A percentile compares a stretch with the other conserved stretches of the same genome.
phyloP scores from a whole-genome alignment of 2,329 filamentous ascomycete species.

The Microdochium paspali region DNA sequence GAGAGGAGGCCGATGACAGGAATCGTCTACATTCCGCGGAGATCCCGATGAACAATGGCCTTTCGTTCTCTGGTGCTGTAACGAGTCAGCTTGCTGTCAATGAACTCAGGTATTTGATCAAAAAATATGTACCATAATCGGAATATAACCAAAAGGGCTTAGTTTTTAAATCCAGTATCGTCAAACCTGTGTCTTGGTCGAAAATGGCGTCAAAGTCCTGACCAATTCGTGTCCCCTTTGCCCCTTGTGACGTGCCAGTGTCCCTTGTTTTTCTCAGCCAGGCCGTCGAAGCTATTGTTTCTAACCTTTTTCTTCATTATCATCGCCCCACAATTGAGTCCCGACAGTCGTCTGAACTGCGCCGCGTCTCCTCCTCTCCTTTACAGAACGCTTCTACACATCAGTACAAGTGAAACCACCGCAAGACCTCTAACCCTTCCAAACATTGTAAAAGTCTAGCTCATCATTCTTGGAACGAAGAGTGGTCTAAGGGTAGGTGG shows the following conservation, averaged over 20 bases:
- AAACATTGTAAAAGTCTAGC: not conserved
- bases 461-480: constrained; percentile 7
- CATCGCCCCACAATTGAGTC: no score
- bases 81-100: constrained; percentile 4
- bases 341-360: no score
- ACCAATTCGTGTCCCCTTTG: no score
- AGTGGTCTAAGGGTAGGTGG: constrained; percentile 4
- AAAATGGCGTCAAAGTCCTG: no score
- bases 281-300: no score
- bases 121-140: constrained; percentile 4
- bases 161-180: not conserved
- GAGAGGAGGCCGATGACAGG: constrained; percentile 13
- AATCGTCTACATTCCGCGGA: constrained; percentile 13
- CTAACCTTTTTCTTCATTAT: no score
- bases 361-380: no score
- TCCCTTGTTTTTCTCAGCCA: no score
- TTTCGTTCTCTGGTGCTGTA: constrained; percentile 6
- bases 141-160: not conserved
- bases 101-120: constrained; percentile 6
- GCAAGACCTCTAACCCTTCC: no score
- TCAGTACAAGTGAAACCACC: no score
- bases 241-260: no score
- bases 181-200: not conserved
- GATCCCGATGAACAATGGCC: constrained; percentile 11
- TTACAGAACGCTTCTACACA: no score